Base-by-base conservation (phyloP, 495 filamentous ascomycete species). In the Pseudotulostoma volvatum region DNA sequence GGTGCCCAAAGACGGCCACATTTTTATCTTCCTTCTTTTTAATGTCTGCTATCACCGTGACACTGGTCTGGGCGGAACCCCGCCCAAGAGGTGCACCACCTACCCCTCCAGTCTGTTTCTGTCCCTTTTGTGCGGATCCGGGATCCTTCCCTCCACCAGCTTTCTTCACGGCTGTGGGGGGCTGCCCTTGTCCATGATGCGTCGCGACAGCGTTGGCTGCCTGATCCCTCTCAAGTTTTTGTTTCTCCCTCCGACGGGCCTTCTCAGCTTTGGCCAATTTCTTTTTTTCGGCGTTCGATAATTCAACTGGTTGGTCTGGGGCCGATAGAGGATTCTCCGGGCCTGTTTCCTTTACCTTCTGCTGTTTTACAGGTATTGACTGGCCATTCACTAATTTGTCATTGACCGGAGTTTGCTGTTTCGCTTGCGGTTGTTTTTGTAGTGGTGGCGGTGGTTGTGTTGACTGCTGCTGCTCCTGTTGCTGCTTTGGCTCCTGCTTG, bases 211-310 rank as follows among this genome's bases (percentile, higher is more conserved):
- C 44, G 31, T 13, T 48, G 46, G 37, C 47, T 44, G 47, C 47
- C 51, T 19, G 49, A 49, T 41, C 38, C 31, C 53, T 61, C 47
- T 56, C 68, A 49, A 45, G 60, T 60, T 59, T 75, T 70, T 51
- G 69, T 50, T 76, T 67, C 15, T 74, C 80, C 50, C 85, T 70
- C 41, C 77, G 67, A 20, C 79, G 80, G 36, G 72, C 71, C 53
- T 86, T 87, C 46, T 90, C 81, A 8, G 74, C 81, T 52, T 88
- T 84, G 36, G 74, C 73, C 54, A 72, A 69, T 37, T 79, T 80
- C 51, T 88, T 90, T 49, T 84, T 48, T 50, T 86, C 79, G 4
- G 75, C 77, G 8, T 66, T 64, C 1, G 74, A 74, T 37, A 74
- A 64, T 40, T 83, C 66, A 17, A 63, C 57, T 5, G 46, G 41